Evolutionary conservation across 768 basidiomycete species (phyloP), one percentile per base, ranked within the genome.

Genomic region (Phylloporus sp.): DNA sequence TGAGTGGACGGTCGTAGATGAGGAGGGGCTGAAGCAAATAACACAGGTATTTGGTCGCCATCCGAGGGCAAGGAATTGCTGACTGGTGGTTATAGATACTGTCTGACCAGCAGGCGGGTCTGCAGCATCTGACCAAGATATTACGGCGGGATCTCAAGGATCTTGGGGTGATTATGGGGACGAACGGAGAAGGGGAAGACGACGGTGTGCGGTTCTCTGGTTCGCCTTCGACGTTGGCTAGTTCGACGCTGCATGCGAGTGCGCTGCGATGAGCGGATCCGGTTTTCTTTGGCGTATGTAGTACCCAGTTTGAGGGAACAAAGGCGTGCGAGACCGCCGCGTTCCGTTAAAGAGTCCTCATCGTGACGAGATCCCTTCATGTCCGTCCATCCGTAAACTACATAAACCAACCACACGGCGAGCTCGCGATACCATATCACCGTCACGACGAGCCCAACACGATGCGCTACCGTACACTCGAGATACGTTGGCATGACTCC

Each of bases 401-500:
- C 33, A 24, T 62, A 49, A 45, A 34, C n/a, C 26, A 42, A 28
- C n/a, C 5, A 6, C 29, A 42, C 49, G 26, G 15, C n/a, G 17
- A 9, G 3, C 22, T 44, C 54, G 48, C 50, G 50, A 44, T 32
- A 46, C 31, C n/a, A n/a, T n/a, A n/a, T 23, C 10, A 17, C 40
- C 29, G 22, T 42, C 38, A 44, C 49, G 52, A 50, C 59, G 48
- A 50, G 46, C 39, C 34, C 4, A 22, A 28, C 45, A 54, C 51
- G 51, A 93, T 93, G 90, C 84, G 89, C 50, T 89, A 87, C 65
- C 79, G 87, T 49, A 91, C 90, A 4, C 79, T 94, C 36, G 92
- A 94, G 72, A 96, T 96, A 62, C 79, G 93, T 54, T 96, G 92
- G 92, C 92, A 96, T 75, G 92, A 93, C 73, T 82, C 78, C 66